Evolutionary conservation across 225 moss, liverwort and hornwort species (phyloP).

Genomic region (Sphagnum tenellum): DNA sequence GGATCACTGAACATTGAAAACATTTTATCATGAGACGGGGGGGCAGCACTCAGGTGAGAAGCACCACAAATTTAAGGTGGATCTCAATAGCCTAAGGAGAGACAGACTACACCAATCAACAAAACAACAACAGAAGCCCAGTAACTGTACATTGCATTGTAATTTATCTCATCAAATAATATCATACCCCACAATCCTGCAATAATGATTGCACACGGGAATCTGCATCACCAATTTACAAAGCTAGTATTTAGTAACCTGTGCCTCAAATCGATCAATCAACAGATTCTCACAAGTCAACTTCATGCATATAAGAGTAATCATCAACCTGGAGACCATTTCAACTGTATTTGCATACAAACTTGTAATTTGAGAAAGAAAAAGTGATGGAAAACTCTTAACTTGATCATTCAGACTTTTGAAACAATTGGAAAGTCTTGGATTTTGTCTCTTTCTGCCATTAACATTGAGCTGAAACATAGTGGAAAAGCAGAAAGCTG

Average conservation of each 20-base stretch:
- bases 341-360: neutral
- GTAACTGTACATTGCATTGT: slow-evolving; percentile 27
- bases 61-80: too few species aligned
- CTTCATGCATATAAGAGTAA: too few species aligned
- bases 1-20: too few species aligned
- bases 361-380: neutral
- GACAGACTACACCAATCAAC: slow-evolving; percentile 25
- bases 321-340: neutral
- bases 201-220: slow-evolving; percentile 56
- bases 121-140: slow-evolving; percentile 29
- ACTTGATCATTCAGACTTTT: neutral
- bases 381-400: neutral
- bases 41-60: too few species aligned
- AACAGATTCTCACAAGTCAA: neutral
- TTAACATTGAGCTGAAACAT: neutral
- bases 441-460: neutral
- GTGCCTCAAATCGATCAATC: neutral
- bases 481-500: neutral
- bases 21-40: too few species aligned
- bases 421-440: too few species aligned
- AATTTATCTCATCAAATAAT: slow-evolving; percentile 48
- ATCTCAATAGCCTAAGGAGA: slow-evolving; percentile 18
- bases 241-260: neutral
- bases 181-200: slow-evolving; percentile 71
- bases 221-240: slow-evolving; percentile 16